phyloP scores from a whole-genome alignment of 202 grass and related monocot genomes.

The Tripidium arundinaceum region DNA sequence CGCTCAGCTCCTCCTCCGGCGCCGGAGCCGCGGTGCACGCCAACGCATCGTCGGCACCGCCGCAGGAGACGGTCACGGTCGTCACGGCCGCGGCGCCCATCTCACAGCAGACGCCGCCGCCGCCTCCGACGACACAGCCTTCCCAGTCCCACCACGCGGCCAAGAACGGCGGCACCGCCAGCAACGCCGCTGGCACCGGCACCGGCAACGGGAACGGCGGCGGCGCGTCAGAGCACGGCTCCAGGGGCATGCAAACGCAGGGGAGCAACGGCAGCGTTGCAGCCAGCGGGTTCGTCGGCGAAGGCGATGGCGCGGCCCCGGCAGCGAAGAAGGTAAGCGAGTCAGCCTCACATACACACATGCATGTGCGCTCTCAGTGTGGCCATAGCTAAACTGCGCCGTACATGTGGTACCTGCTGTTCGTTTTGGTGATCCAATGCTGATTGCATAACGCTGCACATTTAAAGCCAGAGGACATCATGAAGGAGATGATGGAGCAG shows the following conservation, averaged over 20 bases:
- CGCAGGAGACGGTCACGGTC: conserved; percentile 15
- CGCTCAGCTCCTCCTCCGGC: conserved; percentile 1
- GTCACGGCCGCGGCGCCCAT: conserved; percentile 42
- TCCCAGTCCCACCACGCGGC: conserved; percentile 5
- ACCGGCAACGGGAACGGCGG: conserved; percentile 27
- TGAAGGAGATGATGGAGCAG: conserved; percentile 71
- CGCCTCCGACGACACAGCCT: neutral
- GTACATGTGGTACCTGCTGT: conserved; percentile 59
- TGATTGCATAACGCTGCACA: conserved; percentile 55
- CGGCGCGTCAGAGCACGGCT: neutral
- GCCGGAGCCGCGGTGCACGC: neutral
- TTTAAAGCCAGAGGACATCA: conserved; percentile 82
- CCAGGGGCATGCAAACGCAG: conserved; percentile 42
- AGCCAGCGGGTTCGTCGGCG: conserved; percentile 22
- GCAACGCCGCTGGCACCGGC: conserved; percentile 5
- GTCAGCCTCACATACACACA: neutral
- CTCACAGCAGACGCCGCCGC: conserved; percentile 50
- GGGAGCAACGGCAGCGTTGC: conserved; percentile 50
- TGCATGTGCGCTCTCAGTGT: conserved; percentile 24
- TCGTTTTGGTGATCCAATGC: conserved; percentile 63
- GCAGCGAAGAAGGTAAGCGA: conserved; percentile 55
- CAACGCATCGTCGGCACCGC: conserved; percentile 19
- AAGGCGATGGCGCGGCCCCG: conserved; percentile 15
- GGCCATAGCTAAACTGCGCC: conserved; percentile 34
- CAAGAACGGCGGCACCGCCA: conserved; percentile 34